These are phyloP conservation scores for maize (Zea mays) DNA, from an alignment of 176 grass and related monocot genomes.

Conservation along the genomic window DNA sequence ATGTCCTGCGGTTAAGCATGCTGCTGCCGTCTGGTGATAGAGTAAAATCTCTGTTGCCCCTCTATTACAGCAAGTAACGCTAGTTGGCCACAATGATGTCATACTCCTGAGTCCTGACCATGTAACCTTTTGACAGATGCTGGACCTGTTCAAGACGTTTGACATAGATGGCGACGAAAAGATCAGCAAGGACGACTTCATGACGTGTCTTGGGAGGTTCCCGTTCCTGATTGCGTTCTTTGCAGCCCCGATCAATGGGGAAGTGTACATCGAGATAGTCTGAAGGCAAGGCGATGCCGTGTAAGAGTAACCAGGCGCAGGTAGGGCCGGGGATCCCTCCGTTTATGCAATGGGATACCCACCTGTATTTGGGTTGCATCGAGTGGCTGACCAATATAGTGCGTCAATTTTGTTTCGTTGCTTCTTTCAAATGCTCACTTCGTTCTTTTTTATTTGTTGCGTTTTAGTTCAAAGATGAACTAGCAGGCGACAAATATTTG, in stretches of 20 bases:
- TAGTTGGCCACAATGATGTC: not conserved
- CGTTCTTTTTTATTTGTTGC: no score
- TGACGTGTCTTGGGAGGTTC: conserved; percentile 57
- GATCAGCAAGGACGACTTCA: conserved; percentile 72
- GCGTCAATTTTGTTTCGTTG: conserved; percentile 23
- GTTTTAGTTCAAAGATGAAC: no score
- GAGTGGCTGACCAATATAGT: conserved; percentile 28
- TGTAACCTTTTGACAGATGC: conserved; percentile 42
- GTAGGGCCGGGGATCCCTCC: not conserved
- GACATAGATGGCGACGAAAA: conserved; percentile 53
- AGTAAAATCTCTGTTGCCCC: conserved; percentile 23
- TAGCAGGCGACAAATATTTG: no score
- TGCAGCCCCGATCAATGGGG: conserved; percentile 44
- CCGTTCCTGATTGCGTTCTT: conserved; percentile 81
- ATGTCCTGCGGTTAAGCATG: conserved; percentile 37
- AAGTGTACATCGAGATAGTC: conserved; percentile 64
- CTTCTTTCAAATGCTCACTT: not conserved
- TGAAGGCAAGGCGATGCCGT: conserved; percentile 14
- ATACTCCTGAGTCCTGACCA: not conserved
- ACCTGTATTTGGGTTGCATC: not conserved
- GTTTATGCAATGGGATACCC: conserved; percentile 28
- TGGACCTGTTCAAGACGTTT: conserved; percentile 58
- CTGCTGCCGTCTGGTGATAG: conserved; percentile 11
- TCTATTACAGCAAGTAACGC: not conserved
- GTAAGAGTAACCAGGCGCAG: not conserved